Base-by-base conservation (phyloP, 805 yeast genomes). In the Crinitomyces ghanaensis region DNA sequence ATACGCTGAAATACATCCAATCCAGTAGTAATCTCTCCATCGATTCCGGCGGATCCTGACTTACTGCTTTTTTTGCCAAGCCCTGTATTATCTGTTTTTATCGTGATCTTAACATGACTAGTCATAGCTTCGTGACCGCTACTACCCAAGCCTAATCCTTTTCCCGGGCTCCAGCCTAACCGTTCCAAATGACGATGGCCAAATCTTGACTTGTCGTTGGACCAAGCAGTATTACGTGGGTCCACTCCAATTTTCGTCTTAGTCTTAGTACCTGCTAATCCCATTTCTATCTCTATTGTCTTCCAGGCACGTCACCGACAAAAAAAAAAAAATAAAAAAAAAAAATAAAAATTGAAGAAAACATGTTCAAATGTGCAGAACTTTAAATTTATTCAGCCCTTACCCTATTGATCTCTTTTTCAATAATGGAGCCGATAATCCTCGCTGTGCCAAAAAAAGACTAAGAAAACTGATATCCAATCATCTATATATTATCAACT, bases 151-250 rank as follows among this genome's bases (percentile, higher is more conserved):
- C 98, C 98, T 14, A 88, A 66, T 5, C 97, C 97, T 41, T 64
- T 61, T 13, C 98, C 98, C 2, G 93, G 94, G 33, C 64, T 68
- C 98, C 98, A 88, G 12, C 98, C 98, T 51, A 77, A 62, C 44
- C 72, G 77, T 41, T 74, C 74, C 39, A 88, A 56, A 55, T 85
- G 85, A 48, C 78, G 72, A 53, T 81, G 95, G 0, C 98, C 98
- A 50, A 88, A 88, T 33, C 95, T 60, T 3, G 38, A 39, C 16
- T 44, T 51, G 40, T 61, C 82, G 50, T 84, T 84, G 17, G 95
- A 78, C 98, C 98, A 88, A 40, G 74, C 70, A 1, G 95, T 86
- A 50, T 88, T 88, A 50, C 97, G 65, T 12, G 98, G 98, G 59
- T 88, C 98, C 23, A 68, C 59, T 7, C 97, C 96, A 53, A 86